These are phyloP conservation scores for Trapa bicornis DNA, from an alignment of 345 rosid genomes.

Conservation along the genomic window DNA sequence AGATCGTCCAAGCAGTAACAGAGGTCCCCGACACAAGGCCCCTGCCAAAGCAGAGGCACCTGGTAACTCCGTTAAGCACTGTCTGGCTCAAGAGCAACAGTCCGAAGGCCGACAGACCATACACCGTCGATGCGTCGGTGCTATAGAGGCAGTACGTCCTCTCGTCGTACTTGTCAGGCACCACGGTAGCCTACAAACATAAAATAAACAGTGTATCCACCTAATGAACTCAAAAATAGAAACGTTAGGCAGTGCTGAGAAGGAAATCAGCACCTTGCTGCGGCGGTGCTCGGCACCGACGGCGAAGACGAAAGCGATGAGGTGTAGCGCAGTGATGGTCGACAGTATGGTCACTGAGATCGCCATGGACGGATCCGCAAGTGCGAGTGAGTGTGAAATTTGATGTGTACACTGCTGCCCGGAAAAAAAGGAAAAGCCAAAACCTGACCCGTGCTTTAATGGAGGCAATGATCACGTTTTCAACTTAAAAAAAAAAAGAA, in stretches of 20 bases:
- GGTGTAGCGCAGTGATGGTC: constrained; percentile 50
- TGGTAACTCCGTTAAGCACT: constrained; percentile 61
- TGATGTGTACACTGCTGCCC: too few relatives aligned
- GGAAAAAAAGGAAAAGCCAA: too few relatives aligned
- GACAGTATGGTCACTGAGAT: constrained; percentile 51
- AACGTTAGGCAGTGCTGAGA: constrained; percentile 5
- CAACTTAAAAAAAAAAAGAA: too few relatives aligned
- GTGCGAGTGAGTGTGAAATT: not conserved
- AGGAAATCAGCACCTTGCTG: constrained; percentile 38
- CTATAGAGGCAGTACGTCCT: constrained; percentile 52
- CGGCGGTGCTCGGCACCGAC: constrained; percentile 97
- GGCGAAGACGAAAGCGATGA: constrained; percentile 86
- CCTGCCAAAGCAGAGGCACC: constrained; percentile 79
- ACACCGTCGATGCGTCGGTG: constrained; percentile 72
- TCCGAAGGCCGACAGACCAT: constrained; percentile 73
- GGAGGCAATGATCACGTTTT: too few relatives aligned
- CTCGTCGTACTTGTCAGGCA: constrained; percentile 75
- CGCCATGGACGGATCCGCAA: constrained; percentile 34
- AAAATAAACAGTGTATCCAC: not conserved
- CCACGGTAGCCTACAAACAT: constrained; percentile 35
- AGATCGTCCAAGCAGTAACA: constrained; percentile 42
- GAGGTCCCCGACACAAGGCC: constrained; percentile 61
- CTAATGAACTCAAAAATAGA: not conserved
- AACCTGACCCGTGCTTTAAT: too few relatives aligned
- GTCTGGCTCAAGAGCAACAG: constrained; percentile 59